These are phyloP conservation scores for Spiraea crenata DNA, from an alignment of 331 rosid species.

Conservation along the genomic window DNA sequence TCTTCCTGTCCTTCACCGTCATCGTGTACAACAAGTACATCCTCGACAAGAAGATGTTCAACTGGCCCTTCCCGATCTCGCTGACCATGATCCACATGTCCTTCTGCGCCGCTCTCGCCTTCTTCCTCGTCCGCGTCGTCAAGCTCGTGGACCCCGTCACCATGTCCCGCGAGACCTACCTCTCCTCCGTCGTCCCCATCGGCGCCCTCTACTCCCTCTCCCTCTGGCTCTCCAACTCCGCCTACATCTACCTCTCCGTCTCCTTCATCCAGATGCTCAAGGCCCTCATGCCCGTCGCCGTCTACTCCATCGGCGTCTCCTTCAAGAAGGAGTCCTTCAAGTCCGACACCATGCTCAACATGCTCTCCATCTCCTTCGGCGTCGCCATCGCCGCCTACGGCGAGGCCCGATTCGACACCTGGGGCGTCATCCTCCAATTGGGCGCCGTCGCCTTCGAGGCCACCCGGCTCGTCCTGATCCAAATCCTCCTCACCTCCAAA, in stretches of 20 bases:
- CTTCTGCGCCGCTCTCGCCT: constrained; percentile 74
- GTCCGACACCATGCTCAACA: constrained; percentile 61
- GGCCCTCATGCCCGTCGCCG: constrained; percentile 95
- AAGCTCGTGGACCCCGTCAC: constrained; percentile 69
- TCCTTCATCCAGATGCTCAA: constrained; percentile 93
- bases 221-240: constrained; percentile 91
- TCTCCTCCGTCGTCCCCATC: constrained; percentile 85
- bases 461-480: constrained; percentile 81
- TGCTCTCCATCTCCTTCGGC: constrained; percentile 82
- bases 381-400: constrained; percentile 93
- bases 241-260: constrained; percentile 89
- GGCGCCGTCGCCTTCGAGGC: constrained; percentile 90
- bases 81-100: constrained; percentile 95
- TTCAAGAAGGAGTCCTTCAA: constrained; percentile 57
- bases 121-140: constrained; percentile 60
- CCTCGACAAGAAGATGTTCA: constrained; percentile 90
- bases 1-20: constrained; percentile 82
- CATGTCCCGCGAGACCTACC: constrained; percentile 61
- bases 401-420: constrained; percentile 65
- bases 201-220: constrained; percentile 85
- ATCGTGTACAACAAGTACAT: constrained; percentile 96
- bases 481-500: constrained; percentile 72
- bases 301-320: constrained; percentile 71
- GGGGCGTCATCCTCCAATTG: constrained; percentile 75
- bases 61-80: constrained; percentile 83